Evolutionary conservation across 1,139 yeast genomes (phyloP).

Genomic region (Meyerozyma elateridarum): DNA sequence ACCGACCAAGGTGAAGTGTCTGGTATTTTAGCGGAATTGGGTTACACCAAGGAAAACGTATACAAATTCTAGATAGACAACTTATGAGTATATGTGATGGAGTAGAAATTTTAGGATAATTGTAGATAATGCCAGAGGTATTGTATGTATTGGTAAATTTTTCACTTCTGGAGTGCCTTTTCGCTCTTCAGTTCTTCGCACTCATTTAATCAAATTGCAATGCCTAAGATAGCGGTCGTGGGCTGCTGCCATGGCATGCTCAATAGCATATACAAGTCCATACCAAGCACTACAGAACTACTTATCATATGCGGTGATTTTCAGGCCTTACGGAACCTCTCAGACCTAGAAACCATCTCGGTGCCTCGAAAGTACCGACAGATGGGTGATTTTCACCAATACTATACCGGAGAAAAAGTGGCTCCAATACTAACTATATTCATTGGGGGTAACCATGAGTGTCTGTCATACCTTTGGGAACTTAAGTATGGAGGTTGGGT

Average conservation of each 20-base stretch:
- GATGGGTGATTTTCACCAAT: constrained; percentile 75
- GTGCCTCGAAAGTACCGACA: constrained; percentile 52
- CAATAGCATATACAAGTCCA: constrained; percentile 47
- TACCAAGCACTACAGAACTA: constrained; percentile 46
- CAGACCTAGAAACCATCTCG: constrained; percentile 65
- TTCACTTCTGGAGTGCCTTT: too few species aligned
- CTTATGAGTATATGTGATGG: constrained; percentile 7
- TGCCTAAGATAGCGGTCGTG: constrained; percentile 70
- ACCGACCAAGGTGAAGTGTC: constrained; percentile 91
- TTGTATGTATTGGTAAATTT: background rate
- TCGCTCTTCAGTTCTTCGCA: too few species aligned
- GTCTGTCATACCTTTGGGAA: constrained; percentile 71
- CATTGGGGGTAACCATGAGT: constrained; percentile 95
- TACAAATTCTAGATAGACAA: constrained; percentile 63
- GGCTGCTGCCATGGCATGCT: constrained; percentile 95
- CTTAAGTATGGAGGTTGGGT: constrained; percentile 91
- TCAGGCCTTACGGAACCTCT: constrained; percentile 60
- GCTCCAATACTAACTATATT: constrained; percentile 82
- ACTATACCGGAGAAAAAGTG: constrained; percentile 52
- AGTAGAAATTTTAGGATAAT: constrained; percentile 1
- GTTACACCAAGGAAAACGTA: constrained; percentile 82
- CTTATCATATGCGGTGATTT: constrained; percentile 85
- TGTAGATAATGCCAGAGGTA: background rate
- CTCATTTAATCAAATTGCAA: too few species aligned
- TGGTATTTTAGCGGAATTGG: constrained; percentile 85